A percentile compares a stretch with the other conserved stretches of the same genome.
Conservation (phyloP, 768 basidiomycete genomes). For the Lactarius hatsudake region DNA sequence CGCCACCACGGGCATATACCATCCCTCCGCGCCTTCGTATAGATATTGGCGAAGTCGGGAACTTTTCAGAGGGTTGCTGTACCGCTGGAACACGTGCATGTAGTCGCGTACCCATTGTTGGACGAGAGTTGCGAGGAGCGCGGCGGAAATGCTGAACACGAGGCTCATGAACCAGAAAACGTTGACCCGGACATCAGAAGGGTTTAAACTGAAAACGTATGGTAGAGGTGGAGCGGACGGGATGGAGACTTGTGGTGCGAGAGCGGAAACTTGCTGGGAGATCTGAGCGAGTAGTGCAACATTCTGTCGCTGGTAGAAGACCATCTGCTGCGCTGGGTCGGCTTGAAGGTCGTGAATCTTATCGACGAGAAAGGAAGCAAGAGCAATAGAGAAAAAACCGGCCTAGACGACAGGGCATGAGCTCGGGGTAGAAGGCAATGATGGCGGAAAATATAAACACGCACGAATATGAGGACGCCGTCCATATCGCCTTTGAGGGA, state of each 20-base stretch:
- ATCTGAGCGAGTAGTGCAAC: slow-evolving; percentile 14
- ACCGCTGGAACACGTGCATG: slow-evolving; percentile 30
- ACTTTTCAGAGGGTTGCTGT: slow-evolving; percentile 33
- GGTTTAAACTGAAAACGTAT: slow-evolving; percentile 25
- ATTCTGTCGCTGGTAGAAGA: slow-evolving; percentile 2
- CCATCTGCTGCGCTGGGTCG: background rate
- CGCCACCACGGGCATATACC: slow-evolving; percentile 42
- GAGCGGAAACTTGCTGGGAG: background rate
- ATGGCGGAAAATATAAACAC: background rate
- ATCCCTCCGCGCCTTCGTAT: slow-evolving; percentile 39
- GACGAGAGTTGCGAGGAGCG: slow-evolving; percentile 45
- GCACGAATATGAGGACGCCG: background rate
- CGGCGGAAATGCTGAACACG: slow-evolving; percentile 41
- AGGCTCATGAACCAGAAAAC: slow-evolving; percentile 41
- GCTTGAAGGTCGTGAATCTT: slow-evolving; percentile 12
- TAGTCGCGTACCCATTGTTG: slow-evolving; percentile 50
- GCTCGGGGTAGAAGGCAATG: no score
- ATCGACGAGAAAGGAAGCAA: slow-evolving; percentile 14
- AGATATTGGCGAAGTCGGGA: slow-evolving; percentile 41
- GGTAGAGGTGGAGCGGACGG: background rate
- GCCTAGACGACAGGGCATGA: slow-evolving; percentile 1
- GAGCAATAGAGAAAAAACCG: slow-evolving; percentile 12
- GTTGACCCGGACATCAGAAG: slow-evolving; percentile 40
- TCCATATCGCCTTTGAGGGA: background rate
- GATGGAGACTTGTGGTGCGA: background rate